Base-by-base conservation (phyloP, 2,329 filamentous ascomycete genomes). In the Fusarium buxicola region DNA sequence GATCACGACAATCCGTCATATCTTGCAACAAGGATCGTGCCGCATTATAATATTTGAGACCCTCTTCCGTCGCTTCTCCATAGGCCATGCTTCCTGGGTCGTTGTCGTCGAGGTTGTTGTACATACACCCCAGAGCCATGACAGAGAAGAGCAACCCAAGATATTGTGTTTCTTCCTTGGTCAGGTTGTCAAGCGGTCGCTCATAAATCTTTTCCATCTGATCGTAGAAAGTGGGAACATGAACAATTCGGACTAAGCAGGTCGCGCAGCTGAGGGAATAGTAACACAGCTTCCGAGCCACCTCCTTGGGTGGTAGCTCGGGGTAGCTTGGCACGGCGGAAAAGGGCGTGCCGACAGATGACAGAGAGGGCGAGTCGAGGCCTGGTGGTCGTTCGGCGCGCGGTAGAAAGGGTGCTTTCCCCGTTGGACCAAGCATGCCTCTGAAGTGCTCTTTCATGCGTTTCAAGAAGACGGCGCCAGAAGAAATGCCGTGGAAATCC, bases 401-500 rank as follows among this genome's bases (percentile, higher is more conserved):
- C 48, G 84, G 80, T 59, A 89, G 76, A 72, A 89, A 86, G 15
- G 87, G 82, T 60, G 86, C 77, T 69, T 85, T 81, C 62, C 84
- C 82, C 41, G 87, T 84, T 35, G 86, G 84, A 16, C 89, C 89
- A 43, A 95, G 84, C 64, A 95, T 82, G 59, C 89, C 87, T 39
- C 92, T 90, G 66, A 97, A 92, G 72, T 97, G 91, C 71, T 96
- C 91, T 70, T 92, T 90, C 84, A 99, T 89, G 51, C 92, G 88
- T 63, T 88, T 86, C 68, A 97, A 84, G 74, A 97, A 99, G 62
- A 94, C 92, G 38, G 94, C 85, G 3, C 94, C 94, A 0, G 95
- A 98, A 0, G 94, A 97, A 63, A 92, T 91, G 43, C 95, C 95
- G 72, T 96, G 92, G 71, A 97, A 99, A 76, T 98, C 94, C 88